A percentile compares a stretch with the other conserved stretches of the same genome.
Conservation (phyloP, 805 yeast genomes). For the Grigorovia yakushimaensis region DNA sequence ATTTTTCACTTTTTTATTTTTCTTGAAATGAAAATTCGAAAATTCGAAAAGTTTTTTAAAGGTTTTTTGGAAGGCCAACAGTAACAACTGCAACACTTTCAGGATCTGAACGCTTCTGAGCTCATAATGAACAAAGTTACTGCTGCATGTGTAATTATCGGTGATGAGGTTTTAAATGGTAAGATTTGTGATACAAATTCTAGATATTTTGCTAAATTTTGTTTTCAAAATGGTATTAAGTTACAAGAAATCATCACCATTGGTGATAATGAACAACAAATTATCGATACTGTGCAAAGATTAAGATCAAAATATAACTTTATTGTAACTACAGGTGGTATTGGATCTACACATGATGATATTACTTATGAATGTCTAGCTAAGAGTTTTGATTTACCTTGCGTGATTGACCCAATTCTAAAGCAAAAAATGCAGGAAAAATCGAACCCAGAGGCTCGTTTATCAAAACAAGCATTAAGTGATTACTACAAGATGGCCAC, state of each 20-base stretch:
- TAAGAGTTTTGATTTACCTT: slow-evolving; percentile 44
- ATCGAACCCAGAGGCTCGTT: slow-evolving; percentile 29
- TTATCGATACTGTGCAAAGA: slow-evolving; percentile 39
- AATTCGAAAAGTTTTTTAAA: no score
- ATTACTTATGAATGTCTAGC: slow-evolving; percentile 75
- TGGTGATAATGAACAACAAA: slow-evolving; percentile 67
- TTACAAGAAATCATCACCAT: slow-evolving; percentile 59
- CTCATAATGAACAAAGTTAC: slow-evolving; percentile 8
- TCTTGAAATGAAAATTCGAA: neutral
- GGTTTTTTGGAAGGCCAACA: neutral
- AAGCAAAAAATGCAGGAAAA: slow-evolving; percentile 48
- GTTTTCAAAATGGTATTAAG: slow-evolving; percentile 60
- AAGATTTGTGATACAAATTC: slow-evolving; percentile 78
- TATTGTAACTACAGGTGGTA: slow-evolving; percentile 53
- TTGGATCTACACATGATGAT: slow-evolving; percentile 89
- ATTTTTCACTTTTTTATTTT: neutral
- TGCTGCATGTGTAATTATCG: slow-evolving; percentile 43
- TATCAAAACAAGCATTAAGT: slow-evolving; percentile 35
- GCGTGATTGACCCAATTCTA: slow-evolving; percentile 46
- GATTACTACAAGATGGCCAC: slow-evolving; percentile 78
- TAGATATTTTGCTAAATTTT: slow-evolving; percentile 54
- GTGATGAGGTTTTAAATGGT: slow-evolving; percentile 83
- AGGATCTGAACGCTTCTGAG: no score
- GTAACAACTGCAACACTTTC: neutral
- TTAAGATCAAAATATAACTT: slow-evolving; percentile 48